Base-by-base conservation (phyloP, 129 eudicot species). In the Rutidosis leptorrhynchoides region DNA sequence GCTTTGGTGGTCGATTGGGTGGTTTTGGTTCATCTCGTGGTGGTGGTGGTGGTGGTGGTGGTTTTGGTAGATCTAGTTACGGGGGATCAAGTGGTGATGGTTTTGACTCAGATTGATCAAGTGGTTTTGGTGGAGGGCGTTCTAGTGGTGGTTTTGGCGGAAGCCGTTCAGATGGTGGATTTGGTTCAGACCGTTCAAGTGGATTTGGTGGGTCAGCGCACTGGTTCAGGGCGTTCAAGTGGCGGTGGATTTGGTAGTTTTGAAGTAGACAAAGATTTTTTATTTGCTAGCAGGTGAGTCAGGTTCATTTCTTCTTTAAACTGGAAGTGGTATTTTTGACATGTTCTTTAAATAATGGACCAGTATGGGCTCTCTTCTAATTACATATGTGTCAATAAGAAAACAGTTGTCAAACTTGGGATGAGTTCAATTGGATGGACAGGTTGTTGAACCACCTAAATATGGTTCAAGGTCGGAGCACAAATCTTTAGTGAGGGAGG, bases 21-120 rank as follows among this genome's bases (percentile, higher is more conserved):
- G 65, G 82, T 14, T 79, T 63, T 69, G 73, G 83, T 15, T 33
- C 60, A 1, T 20, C 72, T 6, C 37, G 22, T 49, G 83, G 83
- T 7, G 85, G 87, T 22, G 56, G 80, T 33, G n/a, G n/a, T n/a
- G n/a, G n/a, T n/a, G n/a, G n/a, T n/a, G 84, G 95, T 70, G 85
- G 89, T 23, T 84, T 59, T 70, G 82, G 87, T 42, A 64, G 74
- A 62, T 74, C 81, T 43, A 64, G 76, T 77, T 66, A 68, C 55
- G 72, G 83, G 12, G 77, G 82, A 7, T 84, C 85, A 28, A n/a
- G n/a, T n/a, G 71, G 87, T 57, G 72, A 82, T 49, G 82, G 68
- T 4, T 60, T 60, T 60, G 48, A 46, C 32, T 60, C 65, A 3
- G 65, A 60, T 3, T 46, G 65, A 7, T 60, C 65, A 30, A 33